Base-by-base conservation (phyloP, 2,329 filamentous ascomycete genomes). In the Helotiales sp. region DNA sequence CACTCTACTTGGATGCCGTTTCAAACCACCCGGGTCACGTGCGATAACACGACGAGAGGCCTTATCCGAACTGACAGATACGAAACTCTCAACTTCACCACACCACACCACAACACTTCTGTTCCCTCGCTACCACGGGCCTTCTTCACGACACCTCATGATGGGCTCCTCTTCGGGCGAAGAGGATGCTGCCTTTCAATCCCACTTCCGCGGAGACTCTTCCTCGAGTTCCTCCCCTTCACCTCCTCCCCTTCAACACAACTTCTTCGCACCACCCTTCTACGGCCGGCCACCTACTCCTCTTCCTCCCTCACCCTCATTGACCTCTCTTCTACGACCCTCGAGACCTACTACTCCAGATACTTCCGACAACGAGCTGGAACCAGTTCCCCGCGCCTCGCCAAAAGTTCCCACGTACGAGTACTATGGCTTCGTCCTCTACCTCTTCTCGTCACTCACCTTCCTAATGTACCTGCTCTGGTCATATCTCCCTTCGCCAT, bases 321-420 rank as follows among this genome's bases (percentile, higher is more conserved):
- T 99, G 64, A 98, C 93, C 0, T 96, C 92, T 12, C 86, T 99
- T 19, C 83, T 98, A 7, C 89, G 93, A 1, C 91, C 91, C 2
- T 96, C 91, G 25, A 84, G 93, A n/a, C 93, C 93, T 0, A 96
- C 91, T 1, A 98, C 93, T 0, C 93, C 95, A 13, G 93, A 97
- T 70, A 90, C 88, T 36, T 96, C 91, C 0, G 93, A 96, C 74
- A 89, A 93, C 65, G 93, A 98, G 67, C 83, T 89, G 34, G 85
- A 82, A 27, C 85, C 81, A 1, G 85, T 96, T 17, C 91, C 93
- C 5, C 88, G 91, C 55, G 93, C 92, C 1, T 88, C 88, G 54
- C 95, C 95, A 1, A 92, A 95, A 71, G 93, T 99, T 2, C 95
- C 95, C n/a, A 99, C 95, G 0, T 98, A 99, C 77, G 95, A 99